A percentile compares a stretch with the other conserved stretches of the same genome.
phyloP scores from a whole-genome alignment of 345 rosid species.

The Salix suchowensis region DNA sequence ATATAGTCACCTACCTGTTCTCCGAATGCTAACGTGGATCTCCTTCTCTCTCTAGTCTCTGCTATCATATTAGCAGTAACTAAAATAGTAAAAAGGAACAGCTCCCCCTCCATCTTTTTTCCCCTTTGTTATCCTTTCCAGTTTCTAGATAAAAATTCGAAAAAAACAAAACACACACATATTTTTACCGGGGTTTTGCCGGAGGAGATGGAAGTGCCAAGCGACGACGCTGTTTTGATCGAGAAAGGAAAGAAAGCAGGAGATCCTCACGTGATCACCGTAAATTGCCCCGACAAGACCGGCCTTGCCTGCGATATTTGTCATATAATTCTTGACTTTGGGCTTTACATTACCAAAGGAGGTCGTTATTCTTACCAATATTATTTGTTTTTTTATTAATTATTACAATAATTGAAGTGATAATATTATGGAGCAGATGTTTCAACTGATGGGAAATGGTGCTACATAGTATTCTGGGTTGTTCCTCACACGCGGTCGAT shows the following conservation, averaged over 20 bases:
- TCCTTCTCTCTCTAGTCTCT: too few species aligned
- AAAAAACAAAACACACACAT: too few species aligned
- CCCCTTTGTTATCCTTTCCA: too few species aligned
- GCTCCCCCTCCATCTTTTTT: too few species aligned
- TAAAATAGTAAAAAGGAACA: too few species aligned
- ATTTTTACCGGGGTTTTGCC: too few species aligned
- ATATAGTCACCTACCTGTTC: too few species aligned
- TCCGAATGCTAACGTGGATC: too few species aligned
- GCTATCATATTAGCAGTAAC: too few species aligned
- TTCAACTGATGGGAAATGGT: slow-evolving; percentile 87
- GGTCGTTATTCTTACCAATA: slow-evolving; percentile 27
- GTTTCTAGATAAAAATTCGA: too few species aligned
- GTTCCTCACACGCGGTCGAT: slow-evolving; percentile 44
- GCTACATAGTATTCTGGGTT: slow-evolving; percentile 76
- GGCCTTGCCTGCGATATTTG: slow-evolving; percentile 80
- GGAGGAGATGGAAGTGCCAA: slow-evolving; percentile 41
- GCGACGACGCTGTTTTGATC: slow-evolving; percentile 59
- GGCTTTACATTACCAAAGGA: slow-evolving; percentile 70
- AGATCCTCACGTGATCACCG: slow-evolving; percentile 66
- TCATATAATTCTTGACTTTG: slow-evolving; percentile 67
- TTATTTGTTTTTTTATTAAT: background rate
- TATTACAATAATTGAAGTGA: background rate
- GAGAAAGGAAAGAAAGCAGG: slow-evolving; percentile 54
- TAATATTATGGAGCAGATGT: slow-evolving; percentile 47
- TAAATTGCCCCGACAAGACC: slow-evolving; percentile 72